Base-by-base conservation (phyloP, 2,329 filamentous ascomycete species). In the Ophiostoma pallidulum region DNA sequence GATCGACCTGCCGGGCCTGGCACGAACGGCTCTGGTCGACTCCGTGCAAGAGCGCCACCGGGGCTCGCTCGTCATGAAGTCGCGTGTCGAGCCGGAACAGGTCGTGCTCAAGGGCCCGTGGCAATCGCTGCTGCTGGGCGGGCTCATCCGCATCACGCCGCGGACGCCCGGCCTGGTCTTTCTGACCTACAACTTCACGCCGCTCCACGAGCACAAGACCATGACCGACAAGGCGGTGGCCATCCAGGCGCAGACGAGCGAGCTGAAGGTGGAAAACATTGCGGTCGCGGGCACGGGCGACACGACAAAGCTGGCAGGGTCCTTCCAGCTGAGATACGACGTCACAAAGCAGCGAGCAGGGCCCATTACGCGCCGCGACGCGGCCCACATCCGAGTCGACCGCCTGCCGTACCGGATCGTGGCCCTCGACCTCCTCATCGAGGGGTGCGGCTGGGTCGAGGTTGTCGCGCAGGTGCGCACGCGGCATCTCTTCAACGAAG, bases 361-460 rank as follows among this genome's bases (percentile, higher is more conserved):
- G 0, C 83, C 85, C 0, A 64, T 90, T 35, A 86, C 84, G 4
- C 69, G 73, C 28, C 77, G 72, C 49, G 71, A 76, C 42, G 84
- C 78, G 2, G 74, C 74, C 38, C 80, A 74, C 33, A 69, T 82
- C 39, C 79, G 77, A 48, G 74, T 84, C 0, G 80, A 86, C 2
- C 68, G 72, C 14, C 69, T 97, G 4, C 87, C 89, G 0, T 98
- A 90, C 64, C 76, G 78, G 13, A 80, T 97, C 2, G 73, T 92
- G 51, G 80, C 84, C 8, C 76, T 83, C 0, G 94, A 98, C 60
- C 80, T 98, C 20, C 69, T 98, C 13, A 80, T 98, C 42, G 91
- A 97, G 62, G 89, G 92, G 2, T 83, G 89, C 22, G 92, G 92
- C 8, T 98, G 94, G 86, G 75, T 98, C 3, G 92, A 98, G 65